These are phyloP conservation scores for Microstroma glucosiphilum DNA, from an alignment of 1,284 basidiomycete species.

Conservation along the genomic window DNA sequence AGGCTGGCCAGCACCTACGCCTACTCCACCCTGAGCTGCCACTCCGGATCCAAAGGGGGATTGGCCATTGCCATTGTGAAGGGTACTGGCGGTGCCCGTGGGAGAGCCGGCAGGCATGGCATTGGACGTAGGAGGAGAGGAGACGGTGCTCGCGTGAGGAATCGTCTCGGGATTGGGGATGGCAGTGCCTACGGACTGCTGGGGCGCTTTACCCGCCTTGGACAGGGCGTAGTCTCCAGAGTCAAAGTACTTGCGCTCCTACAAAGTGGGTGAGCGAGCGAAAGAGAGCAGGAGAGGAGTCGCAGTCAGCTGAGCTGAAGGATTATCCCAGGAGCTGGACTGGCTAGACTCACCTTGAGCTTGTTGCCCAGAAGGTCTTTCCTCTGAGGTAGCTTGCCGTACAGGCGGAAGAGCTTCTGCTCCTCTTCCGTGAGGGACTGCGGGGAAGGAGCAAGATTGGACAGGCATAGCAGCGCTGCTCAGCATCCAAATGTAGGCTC, in stretches of 20 bases:
- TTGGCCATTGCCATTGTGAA: neutral
- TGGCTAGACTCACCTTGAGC: slow-evolving; percentile 67
- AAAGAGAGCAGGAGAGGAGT: slow-evolving; percentile 7
- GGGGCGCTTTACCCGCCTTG: slow-evolving; percentile 82
- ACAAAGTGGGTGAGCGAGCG: slow-evolving; percentile 9
- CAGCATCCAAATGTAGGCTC: neutral
- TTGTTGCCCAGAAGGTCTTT: slow-evolving; percentile 89
- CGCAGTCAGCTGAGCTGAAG: neutral
- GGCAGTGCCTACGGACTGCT: slow-evolving; percentile 80
- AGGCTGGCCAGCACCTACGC: neutral
- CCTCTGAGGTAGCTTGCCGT: slow-evolving; percentile 85
- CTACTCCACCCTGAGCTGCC: neutral
- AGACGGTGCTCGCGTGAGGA: slow-evolving; percentile 50
- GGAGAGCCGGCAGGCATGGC: slow-evolving; percentile 10
- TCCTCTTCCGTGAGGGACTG: slow-evolving; percentile 84
- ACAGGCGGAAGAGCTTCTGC: slow-evolving; percentile 85
- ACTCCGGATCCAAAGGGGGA: neutral
- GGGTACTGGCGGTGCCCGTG: slow-evolving; percentile 5
- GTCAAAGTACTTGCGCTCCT: slow-evolving; percentile 98
- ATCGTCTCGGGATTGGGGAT: slow-evolving; percentile 79
- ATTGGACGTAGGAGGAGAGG: slow-evolving; percentile 16
- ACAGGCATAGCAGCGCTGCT: neutral
- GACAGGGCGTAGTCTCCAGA: slow-evolving; percentile 94
- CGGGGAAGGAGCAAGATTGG: slow-evolving; percentile 11
- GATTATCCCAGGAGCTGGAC: neutral